Evolutionary conservation across 441 rosid species (phyloP).

Genomic region (Rhodomyrtus psidioides): DNA sequence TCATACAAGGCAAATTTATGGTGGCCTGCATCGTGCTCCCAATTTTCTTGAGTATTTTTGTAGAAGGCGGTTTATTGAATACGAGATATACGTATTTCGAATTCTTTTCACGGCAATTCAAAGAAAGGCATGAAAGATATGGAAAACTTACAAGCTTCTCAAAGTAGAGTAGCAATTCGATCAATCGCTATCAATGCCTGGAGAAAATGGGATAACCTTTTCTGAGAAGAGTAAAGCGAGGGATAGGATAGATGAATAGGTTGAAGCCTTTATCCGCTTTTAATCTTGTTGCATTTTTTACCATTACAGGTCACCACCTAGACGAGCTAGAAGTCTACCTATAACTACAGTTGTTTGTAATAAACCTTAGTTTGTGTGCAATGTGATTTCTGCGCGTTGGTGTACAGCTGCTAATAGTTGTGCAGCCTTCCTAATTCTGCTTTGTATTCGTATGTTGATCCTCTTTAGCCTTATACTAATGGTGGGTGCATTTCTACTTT

Average conservation of each 20-base stretch:
- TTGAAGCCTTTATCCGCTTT: no score
- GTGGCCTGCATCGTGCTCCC: not conserved
- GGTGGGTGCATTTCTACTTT: no score
- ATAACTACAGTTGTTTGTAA: not conserved
- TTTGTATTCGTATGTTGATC: not conserved
- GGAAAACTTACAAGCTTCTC: no score
- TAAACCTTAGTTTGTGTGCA: not conserved
- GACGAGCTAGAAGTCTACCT: slow-evolving; percentile 77
- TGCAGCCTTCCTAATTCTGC: not conserved
- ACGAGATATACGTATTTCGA: no score
- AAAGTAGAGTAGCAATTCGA: no score
- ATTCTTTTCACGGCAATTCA: no score
- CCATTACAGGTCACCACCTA: slow-evolving; percentile 62
- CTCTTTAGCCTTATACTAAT: not conserved
- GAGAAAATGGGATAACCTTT: no score
- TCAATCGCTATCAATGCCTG: no score
- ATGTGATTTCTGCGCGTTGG: not conserved
- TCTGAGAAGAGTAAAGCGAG: no score
- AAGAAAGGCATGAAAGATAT: no score
- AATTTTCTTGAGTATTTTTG: not conserved
- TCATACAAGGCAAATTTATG: not conserved
- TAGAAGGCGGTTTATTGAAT: no score
- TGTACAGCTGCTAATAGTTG: not conserved
- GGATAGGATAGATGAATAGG: no score
- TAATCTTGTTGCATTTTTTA: not conserved